These are phyloP conservation scores for Aspergillus novofumigatus DNA, from an alignment of 2,329 filamentous ascomycete species.

Conservation along the genomic window DNA sequence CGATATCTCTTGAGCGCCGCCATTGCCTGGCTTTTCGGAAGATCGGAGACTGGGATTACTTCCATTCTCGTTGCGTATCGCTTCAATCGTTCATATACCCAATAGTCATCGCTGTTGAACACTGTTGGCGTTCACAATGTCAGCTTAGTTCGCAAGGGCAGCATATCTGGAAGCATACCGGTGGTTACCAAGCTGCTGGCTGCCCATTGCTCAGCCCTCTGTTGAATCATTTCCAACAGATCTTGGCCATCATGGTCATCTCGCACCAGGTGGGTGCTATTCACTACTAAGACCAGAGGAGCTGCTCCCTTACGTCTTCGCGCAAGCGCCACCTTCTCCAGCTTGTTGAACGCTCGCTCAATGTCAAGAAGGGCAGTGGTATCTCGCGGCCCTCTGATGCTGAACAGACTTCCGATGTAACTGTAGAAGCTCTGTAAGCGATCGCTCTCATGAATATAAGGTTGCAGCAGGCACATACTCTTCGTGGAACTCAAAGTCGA, in stretches of 20 bases:
- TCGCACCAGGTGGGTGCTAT: constrained; percentile 84
- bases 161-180: constrained; percentile 27
- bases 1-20: constrained; percentile 75
- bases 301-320: constrained; percentile 56
- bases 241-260: constrained; percentile 93
- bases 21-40: constrained; percentile 74
- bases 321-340: constrained; percentile 84
- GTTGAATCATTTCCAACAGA: constrained; percentile 88
- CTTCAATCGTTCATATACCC: constrained; percentile 95
- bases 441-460: not conserved
- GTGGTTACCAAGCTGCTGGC: constrained; percentile 82
- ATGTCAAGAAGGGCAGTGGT: constrained; percentile 91
- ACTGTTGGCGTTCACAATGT: constrained; percentile 48
- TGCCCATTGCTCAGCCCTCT: constrained; percentile 94
- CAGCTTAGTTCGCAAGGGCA: not conserved
- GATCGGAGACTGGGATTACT: constrained; percentile 77
- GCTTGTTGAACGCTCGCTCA: constrained; percentile 92
- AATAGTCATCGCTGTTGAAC: constrained; percentile 96
- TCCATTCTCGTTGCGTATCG: constrained; percentile 92
- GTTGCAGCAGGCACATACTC: constrained; percentile 57
- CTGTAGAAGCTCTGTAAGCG: constrained; percentile 21
- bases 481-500: constrained; percentile 96
- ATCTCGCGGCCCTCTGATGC: constrained; percentile 85
- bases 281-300: constrained; percentile 89
- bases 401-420: constrained; percentile 86